Evolutionary conservation across 345 rosid genomes (phyloP), one percentile per base, ranked within the genome.

Genomic region (Pugionium dolabratum): DNA sequence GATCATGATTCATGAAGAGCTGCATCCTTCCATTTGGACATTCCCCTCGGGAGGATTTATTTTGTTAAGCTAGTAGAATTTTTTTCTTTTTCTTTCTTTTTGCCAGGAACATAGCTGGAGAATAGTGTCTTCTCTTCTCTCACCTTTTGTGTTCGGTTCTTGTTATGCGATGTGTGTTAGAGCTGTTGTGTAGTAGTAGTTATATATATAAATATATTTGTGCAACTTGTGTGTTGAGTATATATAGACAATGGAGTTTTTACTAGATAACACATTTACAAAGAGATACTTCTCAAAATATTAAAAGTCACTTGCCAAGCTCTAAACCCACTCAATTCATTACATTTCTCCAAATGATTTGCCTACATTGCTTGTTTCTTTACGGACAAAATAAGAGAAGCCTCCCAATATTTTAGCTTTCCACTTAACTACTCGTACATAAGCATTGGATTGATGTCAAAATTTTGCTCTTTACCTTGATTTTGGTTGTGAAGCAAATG

Each of bases 401-500:
- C 32, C 25, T 56, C 45, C 39, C 25, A 56, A 2, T 55, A 8
- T 42, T 34, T n/a, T 11, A 39, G 58, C 57, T 50, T 50, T n/a
- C 34, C 60, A 25, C 52, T 25, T 32, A 9, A 53, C 52, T 42
- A 52, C 41, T 64, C 6, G 26, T 64, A 41, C 26, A 51, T 9
- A 64, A 65, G 28, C 59, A 49, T 32, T 31, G 43, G 35, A 49
- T 32, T 58, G 60, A 65, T 25, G 28, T 64, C 51, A 64, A 64
- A 43, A 64, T 41, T 46, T 37, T 18, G 50, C 47, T 48, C 10
- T 26, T 85, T 78, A 86, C 85, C 94, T 80, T 35, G 90, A 81
- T 40, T 67, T 85, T 7, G 83, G 91, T 46, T 84, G 88, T 11
- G 88, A 77, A 58, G 81, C 74, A 33, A 78, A 69, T 34, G 88